Conservation (phyloP, 23 red algal genomes). For the Gracilaria vermiculophylla region DNA sequence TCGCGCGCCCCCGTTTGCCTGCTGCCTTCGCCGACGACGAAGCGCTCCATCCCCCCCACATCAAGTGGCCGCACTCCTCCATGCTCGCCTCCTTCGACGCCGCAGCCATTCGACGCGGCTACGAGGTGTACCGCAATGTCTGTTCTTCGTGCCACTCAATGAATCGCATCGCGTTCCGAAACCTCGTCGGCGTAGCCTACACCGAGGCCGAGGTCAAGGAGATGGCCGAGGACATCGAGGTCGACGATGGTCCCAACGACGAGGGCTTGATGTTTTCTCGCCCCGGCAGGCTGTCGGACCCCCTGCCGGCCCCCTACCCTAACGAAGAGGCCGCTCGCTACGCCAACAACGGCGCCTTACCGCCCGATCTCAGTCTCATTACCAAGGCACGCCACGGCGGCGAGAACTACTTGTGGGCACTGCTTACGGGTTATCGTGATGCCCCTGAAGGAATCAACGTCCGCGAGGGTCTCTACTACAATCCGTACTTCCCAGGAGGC, state of each 20-base stretch:
- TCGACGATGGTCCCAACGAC: slow-evolving; percentile 99
- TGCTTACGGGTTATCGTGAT: slow-evolving; percentile 97
- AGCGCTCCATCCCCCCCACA: slow-evolving; percentile 76
- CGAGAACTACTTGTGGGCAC: slow-evolving; percentile 93
- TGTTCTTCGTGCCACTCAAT: slow-evolving; percentile 97
- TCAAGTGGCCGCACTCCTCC: slow-evolving; percentile 86
- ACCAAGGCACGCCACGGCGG: slow-evolving; percentile 93
- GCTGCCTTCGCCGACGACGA: slow-evolving; percentile 81
- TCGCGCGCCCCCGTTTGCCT: not conserved
- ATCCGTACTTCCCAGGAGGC: slow-evolving; percentile 94
- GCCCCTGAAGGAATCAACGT: slow-evolving; percentile 86
- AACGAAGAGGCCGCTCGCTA: slow-evolving; percentile 99
- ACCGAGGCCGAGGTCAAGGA: slow-evolving; percentile 94
- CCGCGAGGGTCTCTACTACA: slow-evolving; percentile 94
- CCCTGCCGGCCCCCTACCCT: slow-evolving; percentile 93
- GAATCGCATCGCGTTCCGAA: slow-evolving; percentile 90
- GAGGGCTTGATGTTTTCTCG: slow-evolving; percentile 95
- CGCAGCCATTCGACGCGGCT: slow-evolving; percentile 90
- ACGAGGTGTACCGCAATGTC: slow-evolving; percentile 95
- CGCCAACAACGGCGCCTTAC: slow-evolving; percentile 97
- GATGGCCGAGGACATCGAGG: slow-evolving; percentile 94
- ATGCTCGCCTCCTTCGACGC: slow-evolving; percentile 88
- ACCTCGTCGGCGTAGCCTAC: slow-evolving; percentile 95
- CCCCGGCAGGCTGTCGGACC: slow-evolving; percentile 88
- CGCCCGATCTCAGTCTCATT: slow-evolving; percentile 96